phyloP scores from a whole-genome alignment of 306 rosid species.

The Cicer judaicum region DNA sequence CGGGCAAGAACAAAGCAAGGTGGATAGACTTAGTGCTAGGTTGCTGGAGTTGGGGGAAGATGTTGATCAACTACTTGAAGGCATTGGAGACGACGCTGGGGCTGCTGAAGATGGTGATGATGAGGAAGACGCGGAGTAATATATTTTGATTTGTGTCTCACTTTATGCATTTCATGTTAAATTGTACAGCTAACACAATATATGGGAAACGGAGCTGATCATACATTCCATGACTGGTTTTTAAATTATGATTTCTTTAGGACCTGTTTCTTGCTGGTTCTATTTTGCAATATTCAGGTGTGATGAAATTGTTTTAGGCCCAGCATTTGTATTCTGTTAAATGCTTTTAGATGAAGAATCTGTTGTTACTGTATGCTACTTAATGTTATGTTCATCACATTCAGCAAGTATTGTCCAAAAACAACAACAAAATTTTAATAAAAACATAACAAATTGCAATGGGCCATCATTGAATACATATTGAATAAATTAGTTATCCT shows the following conservation, averaged over 20 bases:
- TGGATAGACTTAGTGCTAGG: slow-evolving; percentile 75
- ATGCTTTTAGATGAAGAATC: slow-evolving; percentile 20
- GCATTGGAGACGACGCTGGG: slow-evolving; percentile 78
- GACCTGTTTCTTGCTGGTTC: slow-evolving; percentile 33
- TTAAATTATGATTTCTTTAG: slow-evolving; percentile 40
- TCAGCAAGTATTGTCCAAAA: neutral
- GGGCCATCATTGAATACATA: neutral
- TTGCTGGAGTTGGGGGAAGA: slow-evolving; percentile 91
- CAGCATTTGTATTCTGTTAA: slow-evolving; percentile 32
- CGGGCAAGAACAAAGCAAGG: slow-evolving; percentile 97
- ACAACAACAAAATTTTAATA: neutral
- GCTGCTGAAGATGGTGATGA: slow-evolving; percentile 65
- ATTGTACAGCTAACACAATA: slow-evolving; percentile 53
- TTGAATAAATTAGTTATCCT: neutral
- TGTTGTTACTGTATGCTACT: slow-evolving; percentile 15
- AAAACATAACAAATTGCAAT: neutral
- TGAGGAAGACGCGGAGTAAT: slow-evolving; percentile 45
- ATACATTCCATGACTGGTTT: slow-evolving; percentile 42
- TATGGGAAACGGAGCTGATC: slow-evolving; percentile 31
- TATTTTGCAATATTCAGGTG: slow-evolving; percentile 30
- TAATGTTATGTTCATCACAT: neutral
- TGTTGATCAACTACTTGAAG: slow-evolving; percentile 80
- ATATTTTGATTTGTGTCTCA: slow-evolving; percentile 16
- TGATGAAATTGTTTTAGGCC: slow-evolving; percentile 15
- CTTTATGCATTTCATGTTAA: slow-evolving; percentile 41